These are phyloP conservation scores for Phytophthora syringae DNA, from an alignment of 352 stramenopile genomes.

Conservation along the genomic window DNA sequence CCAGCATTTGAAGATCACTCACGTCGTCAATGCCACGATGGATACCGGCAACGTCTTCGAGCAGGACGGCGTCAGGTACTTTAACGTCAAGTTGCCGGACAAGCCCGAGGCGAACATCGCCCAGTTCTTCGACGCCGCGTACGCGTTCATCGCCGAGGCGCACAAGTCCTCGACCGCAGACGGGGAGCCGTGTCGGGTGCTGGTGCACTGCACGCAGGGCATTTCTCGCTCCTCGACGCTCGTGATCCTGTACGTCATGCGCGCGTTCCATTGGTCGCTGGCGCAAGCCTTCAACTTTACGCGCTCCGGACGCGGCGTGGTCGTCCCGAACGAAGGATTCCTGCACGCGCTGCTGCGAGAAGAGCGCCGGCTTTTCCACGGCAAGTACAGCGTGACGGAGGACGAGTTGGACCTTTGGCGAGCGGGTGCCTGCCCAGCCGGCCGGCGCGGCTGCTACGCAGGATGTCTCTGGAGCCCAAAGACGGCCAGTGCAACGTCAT, in stretches of 20 bases:
- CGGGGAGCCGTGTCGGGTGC: slow-evolving; percentile 44
- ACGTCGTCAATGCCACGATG: slow-evolving; percentile 70
- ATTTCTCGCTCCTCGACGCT: slow-evolving; percentile 76
- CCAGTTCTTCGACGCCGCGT: slow-evolving; percentile 52
- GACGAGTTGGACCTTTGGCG: slow-evolving; percentile 63
- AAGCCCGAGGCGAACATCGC: slow-evolving; percentile 50
- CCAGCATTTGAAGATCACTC: slow-evolving; percentile 68
- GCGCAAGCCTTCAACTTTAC: slow-evolving; percentile 69
- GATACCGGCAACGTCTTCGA: slow-evolving; percentile 68
- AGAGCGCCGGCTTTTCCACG: slow-evolving; percentile 52
- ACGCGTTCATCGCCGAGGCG: slow-evolving; percentile 53
- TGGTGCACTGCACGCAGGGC: slow-evolving; percentile 79
- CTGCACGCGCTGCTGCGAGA: slow-evolving; percentile 53
- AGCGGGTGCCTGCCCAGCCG: slow-evolving; percentile 41
- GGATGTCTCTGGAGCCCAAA: slow-evolving; percentile 12
- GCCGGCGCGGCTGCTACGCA: slow-evolving; percentile 22
- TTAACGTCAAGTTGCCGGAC: slow-evolving; percentile 69
- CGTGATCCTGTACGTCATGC: slow-evolving; percentile 78
- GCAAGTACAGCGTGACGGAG: slow-evolving; percentile 52
- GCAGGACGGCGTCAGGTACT: slow-evolving; percentile 54
- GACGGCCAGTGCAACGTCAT: slow-evolving; percentile 33
- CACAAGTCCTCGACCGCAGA: slow-evolving; percentile 13
- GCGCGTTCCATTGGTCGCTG: slow-evolving; percentile 56
- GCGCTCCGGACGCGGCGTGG: slow-evolving; percentile 49
- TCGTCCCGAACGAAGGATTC: slow-evolving; percentile 74